A percentile compares a stretch with the other conserved stretches of the same genome.
These are phyloP conservation scores for Plectosphaerella cucumerina DNA, from an alignment of 2,329 filamentous ascomycete genomes.

Conservation along the genomic window DNA sequence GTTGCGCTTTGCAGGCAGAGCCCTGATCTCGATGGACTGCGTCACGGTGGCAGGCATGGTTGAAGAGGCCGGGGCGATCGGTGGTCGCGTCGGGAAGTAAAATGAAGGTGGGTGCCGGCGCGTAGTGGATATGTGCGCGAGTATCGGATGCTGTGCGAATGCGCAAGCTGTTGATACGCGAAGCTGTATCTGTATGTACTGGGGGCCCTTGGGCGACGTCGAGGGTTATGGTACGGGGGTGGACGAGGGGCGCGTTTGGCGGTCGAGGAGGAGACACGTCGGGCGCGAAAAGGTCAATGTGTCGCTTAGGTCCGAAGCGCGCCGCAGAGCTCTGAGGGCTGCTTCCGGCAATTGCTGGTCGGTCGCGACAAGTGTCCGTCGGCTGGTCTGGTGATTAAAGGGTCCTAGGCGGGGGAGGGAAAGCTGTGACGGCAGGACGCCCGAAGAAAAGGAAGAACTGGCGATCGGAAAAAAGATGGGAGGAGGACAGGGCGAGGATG, in stretches of 20 bases:
- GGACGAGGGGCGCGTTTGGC: neutral
- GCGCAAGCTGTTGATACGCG: too few species aligned
- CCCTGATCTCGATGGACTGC: conserved; percentile 28
- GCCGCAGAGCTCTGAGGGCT: neutral
- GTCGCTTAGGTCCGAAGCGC: neutral
- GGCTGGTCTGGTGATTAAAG: neutral
- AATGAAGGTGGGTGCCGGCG: too few species aligned
- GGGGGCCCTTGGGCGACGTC: too few species aligned
- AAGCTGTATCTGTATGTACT: too few species aligned
- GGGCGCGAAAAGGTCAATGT: neutral
- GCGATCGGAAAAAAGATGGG: neutral
- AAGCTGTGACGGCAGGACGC: neutral
- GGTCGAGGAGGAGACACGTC: neutral
- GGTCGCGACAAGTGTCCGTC: neutral
- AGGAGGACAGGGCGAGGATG: neutral
- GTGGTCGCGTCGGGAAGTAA: neutral
- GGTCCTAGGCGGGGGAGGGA: neutral
- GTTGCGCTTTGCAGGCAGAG: conserved; percentile 59
- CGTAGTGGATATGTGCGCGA: too few species aligned
- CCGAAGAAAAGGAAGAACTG: neutral
- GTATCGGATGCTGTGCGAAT: too few species aligned
- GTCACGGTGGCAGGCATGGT: conserved; percentile 29
- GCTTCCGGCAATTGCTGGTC: neutral
- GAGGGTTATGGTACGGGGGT: too few species aligned
- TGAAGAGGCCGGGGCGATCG: neutral